Evolutionary conservation across 352 stramenopile genomes (phyloP), one percentile per base, ranked within the genome.

Genomic region (Lagenidium sp.): DNA sequence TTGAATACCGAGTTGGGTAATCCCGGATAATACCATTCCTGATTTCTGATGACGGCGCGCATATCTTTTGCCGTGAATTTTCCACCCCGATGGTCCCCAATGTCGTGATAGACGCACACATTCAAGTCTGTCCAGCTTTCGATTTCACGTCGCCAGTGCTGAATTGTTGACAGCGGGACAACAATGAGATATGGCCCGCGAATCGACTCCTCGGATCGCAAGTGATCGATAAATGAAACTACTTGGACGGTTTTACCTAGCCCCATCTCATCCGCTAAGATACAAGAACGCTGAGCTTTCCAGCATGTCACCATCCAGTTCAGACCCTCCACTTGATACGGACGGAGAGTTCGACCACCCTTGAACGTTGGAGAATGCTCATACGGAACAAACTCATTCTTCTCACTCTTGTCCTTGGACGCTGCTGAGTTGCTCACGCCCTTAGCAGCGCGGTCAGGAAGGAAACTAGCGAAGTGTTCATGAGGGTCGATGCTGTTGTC

Each of bases 51-150:
- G 24, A 94, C 65, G 21, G 71, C 66, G 10, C 83, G 70, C 75
- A 93, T 90, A 36, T 95, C 81, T 42, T 95, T 95, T 2, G 80
- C 78, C 10, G 68, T 91, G 54, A 85, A 92, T 36, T 86, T 85
- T 39, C 55, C 84, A 0, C 60, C 74, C 6, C 72, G 67, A 43
- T 58, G 59, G 43, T 92, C 82, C 10, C 84, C 74, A 58, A 93
- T 80, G 57, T 99, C 96, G 56, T 99, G 95, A 63, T 99, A 99
- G 1, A 99, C 90, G 52, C 96, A 99, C 21, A 97, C 94, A 36
- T 98, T 96, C 58, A 99, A 90, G 62, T 99, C 94, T n/a, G 96
- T 99, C 92, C 57, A 96, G 45, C 63, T 92, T 54, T 90, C 80
- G 46, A 93, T 86, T 53, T 95, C 82, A 42, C 81, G 79, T 2